phyloP scores from a whole-genome alignment of 345 rosid genomes.

The Eutrema yunnanense region DNA sequence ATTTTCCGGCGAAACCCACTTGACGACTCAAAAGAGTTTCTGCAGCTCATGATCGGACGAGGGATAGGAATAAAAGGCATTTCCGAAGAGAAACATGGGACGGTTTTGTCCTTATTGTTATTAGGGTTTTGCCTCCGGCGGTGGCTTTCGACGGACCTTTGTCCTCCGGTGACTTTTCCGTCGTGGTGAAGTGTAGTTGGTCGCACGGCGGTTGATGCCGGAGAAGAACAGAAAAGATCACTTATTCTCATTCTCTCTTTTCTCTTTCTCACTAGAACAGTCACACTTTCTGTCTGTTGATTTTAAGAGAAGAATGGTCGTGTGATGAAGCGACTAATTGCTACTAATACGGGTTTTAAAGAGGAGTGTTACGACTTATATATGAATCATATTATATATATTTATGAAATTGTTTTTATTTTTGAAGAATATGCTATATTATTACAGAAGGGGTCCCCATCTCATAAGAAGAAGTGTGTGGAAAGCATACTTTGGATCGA shows the following conservation, averaged over 20 bases:
- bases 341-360: conserved; percentile 18
- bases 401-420: not conserved
- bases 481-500: conserved; percentile 28
- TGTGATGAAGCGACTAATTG: conserved; percentile 8
- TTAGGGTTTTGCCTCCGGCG: conserved; percentile 32
- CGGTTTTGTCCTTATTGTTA: conserved; percentile 31
- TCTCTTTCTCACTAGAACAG: conserved; percentile 17
- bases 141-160: conserved; percentile 39
- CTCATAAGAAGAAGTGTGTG: conserved; percentile 25
- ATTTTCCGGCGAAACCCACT: conserved; percentile 42
- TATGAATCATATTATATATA: not conserved
- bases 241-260: conserved; percentile 47
- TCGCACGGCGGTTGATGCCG: conserved; percentile 79
- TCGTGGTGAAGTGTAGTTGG: conserved; percentile 40
- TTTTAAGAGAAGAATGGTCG: conserved; percentile 7
- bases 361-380: not conserved
- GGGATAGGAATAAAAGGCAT: conserved; percentile 37
- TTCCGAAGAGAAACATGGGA: conserved; percentile 36
- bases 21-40: conserved; percentile 28
- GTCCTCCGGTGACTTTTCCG: conserved; percentile 37
- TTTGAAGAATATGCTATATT: not conserved
- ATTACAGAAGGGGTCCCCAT: conserved; percentile 15
- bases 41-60: conserved; percentile 29
- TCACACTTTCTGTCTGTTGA: conserved; percentile 18
- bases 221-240: conserved; percentile 74